Evolutionary conservation across 2,329 filamentous ascomycete species (phyloP).

Genomic region (Xylariales sp.): DNA sequence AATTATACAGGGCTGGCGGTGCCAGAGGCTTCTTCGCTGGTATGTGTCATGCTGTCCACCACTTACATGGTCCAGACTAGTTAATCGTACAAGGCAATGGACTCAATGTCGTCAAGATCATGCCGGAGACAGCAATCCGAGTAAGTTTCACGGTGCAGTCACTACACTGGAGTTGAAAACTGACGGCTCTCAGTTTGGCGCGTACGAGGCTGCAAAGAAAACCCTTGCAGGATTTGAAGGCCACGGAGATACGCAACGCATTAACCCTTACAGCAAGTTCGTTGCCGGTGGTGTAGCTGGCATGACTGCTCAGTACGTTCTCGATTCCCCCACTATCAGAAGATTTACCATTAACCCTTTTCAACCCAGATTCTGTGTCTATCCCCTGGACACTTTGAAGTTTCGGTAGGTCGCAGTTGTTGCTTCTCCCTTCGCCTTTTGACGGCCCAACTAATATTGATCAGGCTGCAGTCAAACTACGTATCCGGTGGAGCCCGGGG

Average conservation of each 20-base stretch:
- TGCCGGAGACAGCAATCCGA: slow-evolving; percentile 97
- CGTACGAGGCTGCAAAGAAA: slow-evolving; percentile 92
- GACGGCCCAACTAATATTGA: slow-evolving; percentile 22
- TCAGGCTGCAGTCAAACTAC: slow-evolving; percentile 89
- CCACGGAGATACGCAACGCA: slow-evolving; percentile 72
- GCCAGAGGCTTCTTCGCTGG: slow-evolving; percentile 88
- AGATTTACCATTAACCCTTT: too few species aligned
- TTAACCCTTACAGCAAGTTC: slow-evolving; percentile 84
- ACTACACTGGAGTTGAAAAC: neutral
- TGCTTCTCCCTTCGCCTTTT: slow-evolving; percentile 1
- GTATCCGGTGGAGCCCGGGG: slow-evolving; percentile 81
- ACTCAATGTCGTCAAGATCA: slow-evolving; percentile 93
- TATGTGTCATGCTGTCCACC: slow-evolving; percentile 36
- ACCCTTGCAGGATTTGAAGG: slow-evolving; percentile 83
- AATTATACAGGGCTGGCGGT: slow-evolving; percentile 81
- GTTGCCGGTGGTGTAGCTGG: slow-evolving; percentile 85
- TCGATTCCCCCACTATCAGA: too few species aligned
- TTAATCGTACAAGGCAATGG: slow-evolving; percentile 70
- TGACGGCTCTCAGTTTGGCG: slow-evolving; percentile 62
- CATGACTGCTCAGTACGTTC: slow-evolving; percentile 80
- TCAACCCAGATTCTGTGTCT: slow-evolving; percentile 80
- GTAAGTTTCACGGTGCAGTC: slow-evolving; percentile 22
- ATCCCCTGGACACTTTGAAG: slow-evolving; percentile 82
- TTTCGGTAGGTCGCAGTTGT: slow-evolving; percentile 42
- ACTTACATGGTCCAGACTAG: neutral